phyloP scores from a whole-genome alignment of 352 stramenopile species.

The Pythium rhizo-oryzae region DNA sequence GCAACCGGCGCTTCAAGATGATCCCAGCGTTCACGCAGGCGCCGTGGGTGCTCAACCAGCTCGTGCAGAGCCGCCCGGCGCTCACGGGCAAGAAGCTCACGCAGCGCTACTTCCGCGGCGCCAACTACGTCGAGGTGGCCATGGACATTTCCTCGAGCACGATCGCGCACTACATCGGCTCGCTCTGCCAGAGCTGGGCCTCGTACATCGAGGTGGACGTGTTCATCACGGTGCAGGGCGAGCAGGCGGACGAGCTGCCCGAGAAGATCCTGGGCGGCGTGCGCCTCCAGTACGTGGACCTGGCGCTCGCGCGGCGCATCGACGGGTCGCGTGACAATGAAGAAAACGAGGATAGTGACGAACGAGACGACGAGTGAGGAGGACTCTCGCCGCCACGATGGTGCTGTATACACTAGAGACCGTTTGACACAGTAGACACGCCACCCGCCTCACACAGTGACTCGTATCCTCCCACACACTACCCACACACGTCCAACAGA shows the following conservation, averaged over 20 bases:
- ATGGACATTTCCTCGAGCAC: constrained; percentile 83
- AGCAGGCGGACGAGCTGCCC: constrained; percentile 68
- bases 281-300: constrained; percentile 62
- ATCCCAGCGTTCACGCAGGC: constrained; percentile 85
- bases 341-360: neutral
- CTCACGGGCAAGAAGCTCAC: constrained; percentile 87
- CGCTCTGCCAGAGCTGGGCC: constrained; percentile 78
- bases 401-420: no score
- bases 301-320: constrained; percentile 49
- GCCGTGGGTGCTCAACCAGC: constrained; percentile 79
- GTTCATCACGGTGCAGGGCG: constrained; percentile 79
- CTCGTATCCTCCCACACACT: no score
- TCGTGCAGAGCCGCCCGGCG: constrained; percentile 84
- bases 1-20: constrained; percentile 86
- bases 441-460: no score
- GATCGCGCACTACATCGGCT: constrained; percentile 77
- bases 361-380: constrained; percentile 22
- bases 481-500: no score
- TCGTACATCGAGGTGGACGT: constrained; percentile 79
- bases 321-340: constrained; percentile 8
- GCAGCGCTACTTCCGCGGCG: constrained; percentile 79
- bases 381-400: neutral
- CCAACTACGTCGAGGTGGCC: constrained; percentile 88
- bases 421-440: neutral
- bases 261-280: constrained; percentile 69